These are phyloP conservation scores for Orbilia oligospora DNA, from an alignment of 2,329 filamentous ascomycete genomes.

Conservation along the genomic window DNA sequence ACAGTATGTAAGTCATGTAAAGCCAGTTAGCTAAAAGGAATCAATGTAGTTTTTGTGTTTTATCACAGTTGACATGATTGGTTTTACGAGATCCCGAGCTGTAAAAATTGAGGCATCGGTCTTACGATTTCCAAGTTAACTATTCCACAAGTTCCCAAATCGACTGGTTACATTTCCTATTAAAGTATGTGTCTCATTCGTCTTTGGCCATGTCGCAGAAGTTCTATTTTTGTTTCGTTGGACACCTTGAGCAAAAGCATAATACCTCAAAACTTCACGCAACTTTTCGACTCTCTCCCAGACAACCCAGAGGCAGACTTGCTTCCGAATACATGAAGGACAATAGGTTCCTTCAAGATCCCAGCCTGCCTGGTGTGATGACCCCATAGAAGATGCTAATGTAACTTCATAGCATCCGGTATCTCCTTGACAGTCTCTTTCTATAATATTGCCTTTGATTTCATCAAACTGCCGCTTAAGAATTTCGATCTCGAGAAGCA, in stretches of 20 bases:
- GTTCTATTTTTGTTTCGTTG: neutral
- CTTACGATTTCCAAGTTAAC: too few species aligned
- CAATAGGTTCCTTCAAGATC: constrained; percentile 39
- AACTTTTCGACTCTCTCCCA: constrained; percentile 12
- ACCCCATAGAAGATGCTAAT: constrained; percentile 21
- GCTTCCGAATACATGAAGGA: constrained; percentile 21
- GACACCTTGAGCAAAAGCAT: neutral
- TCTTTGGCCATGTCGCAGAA: neutral
- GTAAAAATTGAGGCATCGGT: too few species aligned
- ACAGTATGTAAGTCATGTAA: too few species aligned
- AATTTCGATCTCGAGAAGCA: constrained; percentile 27
- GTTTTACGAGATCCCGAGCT: neutral
- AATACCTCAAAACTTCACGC: neutral
- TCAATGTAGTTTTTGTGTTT: too few species aligned
- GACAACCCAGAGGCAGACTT: constrained; percentile 32
- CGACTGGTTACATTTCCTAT: constrained; percentile 13
- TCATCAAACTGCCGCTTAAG: constrained; percentile 7
- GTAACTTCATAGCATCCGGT: constrained; percentile 15
- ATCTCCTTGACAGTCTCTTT: constrained; percentile 20
- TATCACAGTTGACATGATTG: too few species aligned
- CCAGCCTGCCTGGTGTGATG: constrained; percentile 6
- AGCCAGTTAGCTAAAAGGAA: too few species aligned
- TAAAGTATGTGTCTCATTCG: neutral
- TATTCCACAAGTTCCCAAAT: constrained; percentile 1
- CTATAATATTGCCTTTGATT: neutral